These are phyloP conservation scores for Emergomyces pasteurianus DNA, from an alignment of 2,329 filamentous ascomycete genomes.

Conservation along the genomic window DNA sequence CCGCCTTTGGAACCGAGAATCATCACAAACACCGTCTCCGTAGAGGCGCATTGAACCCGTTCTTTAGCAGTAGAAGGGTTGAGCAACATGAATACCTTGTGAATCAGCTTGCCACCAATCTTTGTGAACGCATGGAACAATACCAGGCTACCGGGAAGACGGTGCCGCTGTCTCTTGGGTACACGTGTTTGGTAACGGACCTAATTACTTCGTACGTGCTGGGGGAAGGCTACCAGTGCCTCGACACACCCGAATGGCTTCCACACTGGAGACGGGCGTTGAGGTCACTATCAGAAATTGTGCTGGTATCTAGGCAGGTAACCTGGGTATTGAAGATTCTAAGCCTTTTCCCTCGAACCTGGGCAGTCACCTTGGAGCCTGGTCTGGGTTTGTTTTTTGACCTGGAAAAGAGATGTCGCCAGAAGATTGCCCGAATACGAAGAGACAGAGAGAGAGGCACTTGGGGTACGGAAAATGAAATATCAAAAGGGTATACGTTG, in stretches of 20 bases:
- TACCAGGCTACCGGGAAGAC: neutral
- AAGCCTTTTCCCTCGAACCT: neutral
- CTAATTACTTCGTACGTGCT: constrained; percentile 36
- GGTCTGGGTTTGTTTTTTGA: constrained; percentile 1
- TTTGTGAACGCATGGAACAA: constrained; percentile 8
- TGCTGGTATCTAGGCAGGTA: constrained; percentile 1
- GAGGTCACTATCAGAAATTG: neutral
- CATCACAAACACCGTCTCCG: constrained; percentile 18
- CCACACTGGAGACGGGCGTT: constrained; percentile 20
- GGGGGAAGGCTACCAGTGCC: constrained; percentile 20
- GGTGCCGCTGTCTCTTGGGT: constrained; percentile 11
- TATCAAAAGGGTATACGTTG: constrained; percentile 15
- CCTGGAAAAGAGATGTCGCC: neutral
- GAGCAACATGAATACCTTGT: constrained; percentile 12
- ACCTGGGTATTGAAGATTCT: neutral
- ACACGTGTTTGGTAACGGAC: constrained; percentile 26
- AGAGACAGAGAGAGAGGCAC: neutral
- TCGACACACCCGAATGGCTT: constrained; percentile 21
- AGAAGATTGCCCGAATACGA: neutral
- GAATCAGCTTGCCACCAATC: constrained; percentile 12
- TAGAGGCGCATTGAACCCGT: constrained; percentile 16
- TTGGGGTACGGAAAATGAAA: neutral
- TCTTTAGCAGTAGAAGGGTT: constrained; percentile 16
- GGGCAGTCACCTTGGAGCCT: neutral
- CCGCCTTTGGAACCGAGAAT: constrained; percentile 20